Evolutionary conservation across 2,329 filamentous ascomycete species (phyloP).

Genomic region (Pseudogymnoascus sp.): DNA sequence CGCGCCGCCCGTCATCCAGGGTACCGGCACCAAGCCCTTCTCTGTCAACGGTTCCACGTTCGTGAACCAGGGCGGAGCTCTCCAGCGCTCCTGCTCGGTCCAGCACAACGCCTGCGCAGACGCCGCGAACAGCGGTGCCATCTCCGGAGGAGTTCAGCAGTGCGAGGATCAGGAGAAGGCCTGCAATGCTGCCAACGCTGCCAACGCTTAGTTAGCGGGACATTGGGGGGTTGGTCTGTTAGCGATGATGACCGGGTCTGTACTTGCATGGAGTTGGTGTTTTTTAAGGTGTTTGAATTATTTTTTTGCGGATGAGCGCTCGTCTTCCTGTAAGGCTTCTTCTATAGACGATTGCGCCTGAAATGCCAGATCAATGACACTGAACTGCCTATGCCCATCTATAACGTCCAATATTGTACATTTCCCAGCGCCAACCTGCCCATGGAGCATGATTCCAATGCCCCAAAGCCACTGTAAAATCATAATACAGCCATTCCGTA

Average conservation of each 20-base stretch:
- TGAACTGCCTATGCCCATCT: not conserved
- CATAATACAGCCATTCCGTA: not conserved
- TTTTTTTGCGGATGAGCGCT: not conserved
- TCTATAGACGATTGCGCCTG: not conserved
- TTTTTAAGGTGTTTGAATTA: slow-evolving; percentile 4
- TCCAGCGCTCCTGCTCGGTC: slow-evolving; percentile 53
- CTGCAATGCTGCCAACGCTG: not conserved
- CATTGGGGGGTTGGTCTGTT: not conserved
- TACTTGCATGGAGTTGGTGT: not conserved
- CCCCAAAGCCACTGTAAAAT: not conserved
- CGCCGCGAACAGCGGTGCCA: slow-evolving; percentile 43
- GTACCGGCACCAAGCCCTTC: slow-evolving; percentile 44
- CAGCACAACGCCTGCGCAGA: slow-evolving; percentile 54
- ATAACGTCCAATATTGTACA: not conserved
- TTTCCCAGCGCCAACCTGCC: not conserved
- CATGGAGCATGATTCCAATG: not conserved
- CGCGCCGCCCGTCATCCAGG: slow-evolving; percentile 39
- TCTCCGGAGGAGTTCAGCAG: slow-evolving; percentile 35
- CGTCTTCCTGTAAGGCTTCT: not conserved
- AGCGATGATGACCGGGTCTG: not conserved
- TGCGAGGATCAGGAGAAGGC: slow-evolving; percentile 47
- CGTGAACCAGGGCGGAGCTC: slow-evolving; percentile 44
- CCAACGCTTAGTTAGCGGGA: not conserved
- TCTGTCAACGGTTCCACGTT: slow-evolving; percentile 49
- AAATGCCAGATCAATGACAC: slow-evolving; percentile 3